Evolutionary conservation across 106 monocot species (phyloP), one percentile per base, ranked within the genome.

Genomic region (Dactylorhiza incarnata): DNA sequence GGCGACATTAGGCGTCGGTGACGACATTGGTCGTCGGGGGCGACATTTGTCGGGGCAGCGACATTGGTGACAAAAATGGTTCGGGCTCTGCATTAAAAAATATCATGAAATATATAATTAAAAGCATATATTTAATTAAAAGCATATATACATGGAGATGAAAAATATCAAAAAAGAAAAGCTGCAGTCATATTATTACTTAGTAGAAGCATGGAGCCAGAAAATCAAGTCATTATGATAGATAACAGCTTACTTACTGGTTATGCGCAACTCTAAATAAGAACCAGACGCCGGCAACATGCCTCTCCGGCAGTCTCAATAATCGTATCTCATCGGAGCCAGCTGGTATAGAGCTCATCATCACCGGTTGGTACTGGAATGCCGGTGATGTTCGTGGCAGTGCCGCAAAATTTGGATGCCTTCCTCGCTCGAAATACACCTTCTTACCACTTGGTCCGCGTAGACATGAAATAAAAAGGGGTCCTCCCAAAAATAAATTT

Each of bases 161-260:
- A 46, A 14, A 22, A 66, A 12, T 20, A n/a, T n/a, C n/a, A n/a
- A 48, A 46, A 78, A 71, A 72, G 47, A 51, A 37, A 48, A 68
- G 25, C 14, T 49, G 76, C 46, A 19, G 6, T 65, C 25, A 14
- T 53, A 53, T 53, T 53, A 53, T 53, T 53, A 16, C 52, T 14
- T 15, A 53, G 15, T 14, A 14, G 12, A 53, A 53, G 52, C 52
- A 53, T 53, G 52, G 16, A 53, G 4, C 52, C 52, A 56, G 5
- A 56, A 56, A 56, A 56, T 5, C 0, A 37, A 44, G 0, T 15
- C 17, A 68, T 68, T 9, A 17, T 58, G 56, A n/a, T n/a, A n/a
- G n/a, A n/a, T n/a, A n/a, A n/a, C n/a, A n/a, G n/a, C n/a, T n/a
- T 8, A 85, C 88, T 82, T 72, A 88, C 88, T 88, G 88, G 50